phyloP scores from a whole-genome alignment of 768 basidiomycete genomes.

The Leucocoprinus sp. region DNA sequence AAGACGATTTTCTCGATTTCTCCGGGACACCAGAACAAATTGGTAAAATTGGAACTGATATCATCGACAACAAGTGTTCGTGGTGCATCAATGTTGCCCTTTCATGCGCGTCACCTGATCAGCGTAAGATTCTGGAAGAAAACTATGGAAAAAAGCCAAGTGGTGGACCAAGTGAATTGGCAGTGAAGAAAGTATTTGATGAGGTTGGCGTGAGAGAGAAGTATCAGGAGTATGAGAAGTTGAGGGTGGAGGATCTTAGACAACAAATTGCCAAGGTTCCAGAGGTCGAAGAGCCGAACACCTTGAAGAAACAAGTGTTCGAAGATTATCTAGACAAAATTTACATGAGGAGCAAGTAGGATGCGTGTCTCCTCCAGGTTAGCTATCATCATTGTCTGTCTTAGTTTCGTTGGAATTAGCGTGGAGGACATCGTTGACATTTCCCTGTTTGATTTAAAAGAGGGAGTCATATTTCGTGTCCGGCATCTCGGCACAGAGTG shows the following conservation, averaged over 20 bases:
- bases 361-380: too few relatives aligned
- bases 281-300: slow-evolving; percentile 38
- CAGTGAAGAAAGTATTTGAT: slow-evolving; percentile 56
- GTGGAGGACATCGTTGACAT: too few relatives aligned
- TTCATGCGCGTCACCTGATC: slow-evolving; percentile 40
- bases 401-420: too few relatives aligned
- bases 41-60: slow-evolving; percentile 97
- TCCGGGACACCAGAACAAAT: slow-evolving; percentile 84
- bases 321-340: slow-evolving; percentile 86
- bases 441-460: too few relatives aligned
- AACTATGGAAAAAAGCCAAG: slow-evolving; percentile 44
- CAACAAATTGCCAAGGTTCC: slow-evolving; percentile 66
- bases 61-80: slow-evolving; percentile 97
- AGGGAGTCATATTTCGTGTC: too few relatives aligned
- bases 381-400: too few relatives aligned
- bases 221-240: slow-evolving; percentile 77
- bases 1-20: slow-evolving; percentile 96
- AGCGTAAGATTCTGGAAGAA: slow-evolving; percentile 49
- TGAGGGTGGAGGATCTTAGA: slow-evolving; percentile 57
- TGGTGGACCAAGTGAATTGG: slow-evolving; percentile 39
- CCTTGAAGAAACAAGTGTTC: slow-evolving; percentile 63
- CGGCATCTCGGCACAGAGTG: too few relatives aligned
- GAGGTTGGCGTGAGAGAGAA: slow-evolving; percentile 54
- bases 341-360: slow-evolving; percentile 50
- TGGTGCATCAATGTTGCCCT: slow-evolving; percentile 94